phyloP scores from a whole-genome alignment of 495 filamentous ascomycete genomes.

The Tuber umbilicatum region DNA sequence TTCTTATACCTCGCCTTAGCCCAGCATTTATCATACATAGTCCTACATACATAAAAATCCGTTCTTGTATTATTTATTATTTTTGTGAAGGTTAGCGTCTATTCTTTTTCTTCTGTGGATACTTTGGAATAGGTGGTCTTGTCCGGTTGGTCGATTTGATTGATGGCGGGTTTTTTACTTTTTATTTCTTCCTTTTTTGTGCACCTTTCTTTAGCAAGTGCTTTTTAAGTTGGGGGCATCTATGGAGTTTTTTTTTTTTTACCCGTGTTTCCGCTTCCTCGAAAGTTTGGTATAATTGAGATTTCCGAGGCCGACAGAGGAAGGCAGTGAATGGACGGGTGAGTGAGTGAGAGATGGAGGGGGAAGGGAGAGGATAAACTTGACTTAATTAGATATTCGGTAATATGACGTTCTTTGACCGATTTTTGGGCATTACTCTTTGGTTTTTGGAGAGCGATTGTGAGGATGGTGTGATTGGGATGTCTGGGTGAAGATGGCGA shows the following conservation, averaged over 20 bases:
- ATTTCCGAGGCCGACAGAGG: neutral
- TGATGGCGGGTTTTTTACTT: slow-evolving; percentile 11
- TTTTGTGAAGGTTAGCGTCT: neutral
- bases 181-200: slow-evolving; percentile 23
- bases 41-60: neutral
- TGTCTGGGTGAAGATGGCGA: neutral
- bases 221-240: slow-evolving; percentile 18
- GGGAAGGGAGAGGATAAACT: neutral
- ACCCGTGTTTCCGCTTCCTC: slow-evolving; percentile 10
- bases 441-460: neutral
- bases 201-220: slow-evolving; percentile 19
- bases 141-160: slow-evolving; percentile 8
- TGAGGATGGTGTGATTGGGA: neutral
- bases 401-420: neutral
- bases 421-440: neutral
- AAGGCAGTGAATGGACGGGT: neutral
- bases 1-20: slow-evolving; percentile 8
- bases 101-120: slow-evolving; percentile 12
- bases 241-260: slow-evolving; percentile 11
- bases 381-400: neutral
- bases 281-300: neutral
- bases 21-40: neutral
- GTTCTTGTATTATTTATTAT: slow-evolving; percentile 7
- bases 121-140: slow-evolving; percentile 19
- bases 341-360: neutral